Percentiles rank a stretch among this genome's conserved stretches.
phyloP scores from a whole-genome alignment of 2,329 filamentous ascomycete genomes.

The Tolypocladium capitatum region DNA sequence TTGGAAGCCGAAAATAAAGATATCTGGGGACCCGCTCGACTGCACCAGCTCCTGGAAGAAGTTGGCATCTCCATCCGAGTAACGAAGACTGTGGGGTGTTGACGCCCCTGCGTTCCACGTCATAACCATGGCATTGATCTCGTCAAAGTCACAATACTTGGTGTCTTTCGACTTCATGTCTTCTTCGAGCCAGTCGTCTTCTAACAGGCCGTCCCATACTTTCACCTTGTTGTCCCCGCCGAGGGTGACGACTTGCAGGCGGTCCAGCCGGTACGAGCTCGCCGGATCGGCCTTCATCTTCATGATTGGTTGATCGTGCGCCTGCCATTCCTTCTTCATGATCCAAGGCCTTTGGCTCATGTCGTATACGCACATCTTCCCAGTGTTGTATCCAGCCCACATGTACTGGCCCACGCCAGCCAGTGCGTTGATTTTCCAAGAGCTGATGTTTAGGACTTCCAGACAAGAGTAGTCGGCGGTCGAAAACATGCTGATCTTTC shows the following conservation, averaged over 20 bases:
- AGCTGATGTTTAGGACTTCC: slow-evolving; percentile 71
- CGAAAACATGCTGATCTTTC: slow-evolving; percentile 90
- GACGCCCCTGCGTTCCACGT: slow-evolving; percentile 98
- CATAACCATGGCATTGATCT: slow-evolving; percentile 67
- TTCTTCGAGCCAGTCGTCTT: slow-evolving; percentile 87
- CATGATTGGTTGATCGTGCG: slow-evolving; percentile 71
- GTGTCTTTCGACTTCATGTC: slow-evolving; percentile 76
- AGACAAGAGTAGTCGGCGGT: slow-evolving; percentile 62
- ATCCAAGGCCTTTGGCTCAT: slow-evolving; percentile 70
- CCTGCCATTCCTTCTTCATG: slow-evolving; percentile 88
- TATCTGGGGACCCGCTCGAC: slow-evolving; percentile 68
- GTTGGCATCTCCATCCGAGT: slow-evolving; percentile 52
- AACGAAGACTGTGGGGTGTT: slow-evolving; percentile 70
- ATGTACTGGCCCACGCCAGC: slow-evolving; percentile 68
- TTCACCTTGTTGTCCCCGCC: slow-evolving; percentile 77
- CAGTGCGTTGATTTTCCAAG: slow-evolving; percentile 89
- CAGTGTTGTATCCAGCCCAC: slow-evolving; percentile 92
- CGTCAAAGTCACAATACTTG: slow-evolving; percentile 74
- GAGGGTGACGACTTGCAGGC: slow-evolving; percentile 72
- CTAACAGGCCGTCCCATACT: slow-evolving; percentile 83
- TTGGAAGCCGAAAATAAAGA: slow-evolving; percentile 92
- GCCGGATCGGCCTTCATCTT: slow-evolving; percentile 66
- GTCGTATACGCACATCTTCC: slow-evolving; percentile 89
- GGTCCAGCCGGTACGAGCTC: slow-evolving; percentile 73
- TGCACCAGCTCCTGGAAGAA: slow-evolving; percentile 75